Conservation (phyloP, 2,329 filamentous ascomycete species). For the Botrytis galanthina region DNA sequence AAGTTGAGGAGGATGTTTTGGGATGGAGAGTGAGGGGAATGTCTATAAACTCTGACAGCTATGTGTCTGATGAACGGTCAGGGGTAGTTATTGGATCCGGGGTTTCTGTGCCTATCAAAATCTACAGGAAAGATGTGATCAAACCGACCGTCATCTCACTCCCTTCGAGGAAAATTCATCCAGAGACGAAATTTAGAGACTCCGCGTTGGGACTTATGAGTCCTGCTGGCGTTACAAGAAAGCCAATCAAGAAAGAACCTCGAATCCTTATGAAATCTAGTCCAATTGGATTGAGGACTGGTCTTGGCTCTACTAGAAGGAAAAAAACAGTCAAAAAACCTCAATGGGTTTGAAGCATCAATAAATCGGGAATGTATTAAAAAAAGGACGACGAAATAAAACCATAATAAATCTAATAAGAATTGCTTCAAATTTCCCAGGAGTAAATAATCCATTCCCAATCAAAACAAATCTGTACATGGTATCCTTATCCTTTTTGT, state of each 20-base stretch:
- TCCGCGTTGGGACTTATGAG: slow-evolving; percentile 9
- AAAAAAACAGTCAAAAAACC: not conserved
- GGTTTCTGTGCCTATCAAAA: not conserved
- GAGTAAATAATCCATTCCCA: not conserved
- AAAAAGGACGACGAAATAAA: not conserved
- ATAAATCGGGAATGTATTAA: not conserved
- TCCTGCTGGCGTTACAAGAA: not conserved
- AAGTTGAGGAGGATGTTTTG: slow-evolving; percentile 14
- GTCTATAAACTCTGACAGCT: not conserved
- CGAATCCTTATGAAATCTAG: not conserved
- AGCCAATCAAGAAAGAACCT: not conserved
- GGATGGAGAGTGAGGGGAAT: slow-evolving; percentile 7
- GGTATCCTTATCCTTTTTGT: slow-evolving; percentile 1
- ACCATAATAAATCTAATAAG: not conserved
- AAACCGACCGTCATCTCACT: not conserved
- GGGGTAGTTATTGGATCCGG: not conserved
- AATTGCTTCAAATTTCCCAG: not conserved
- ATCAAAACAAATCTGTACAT: not conserved
- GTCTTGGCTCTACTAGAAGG: not conserved
- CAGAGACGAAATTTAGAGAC: slow-evolving; percentile 11
- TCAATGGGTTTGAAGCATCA: slow-evolving; percentile 1
- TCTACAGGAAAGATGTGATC: not conserved
- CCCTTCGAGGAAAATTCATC: not conserved
- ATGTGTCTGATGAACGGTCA: not conserved
- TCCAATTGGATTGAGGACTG: slow-evolving; percentile 3